These are phyloP conservation scores for Jaapia argillacea DNA, from an alignment of 768 basidiomycete genomes.

Conservation along the genomic window DNA sequence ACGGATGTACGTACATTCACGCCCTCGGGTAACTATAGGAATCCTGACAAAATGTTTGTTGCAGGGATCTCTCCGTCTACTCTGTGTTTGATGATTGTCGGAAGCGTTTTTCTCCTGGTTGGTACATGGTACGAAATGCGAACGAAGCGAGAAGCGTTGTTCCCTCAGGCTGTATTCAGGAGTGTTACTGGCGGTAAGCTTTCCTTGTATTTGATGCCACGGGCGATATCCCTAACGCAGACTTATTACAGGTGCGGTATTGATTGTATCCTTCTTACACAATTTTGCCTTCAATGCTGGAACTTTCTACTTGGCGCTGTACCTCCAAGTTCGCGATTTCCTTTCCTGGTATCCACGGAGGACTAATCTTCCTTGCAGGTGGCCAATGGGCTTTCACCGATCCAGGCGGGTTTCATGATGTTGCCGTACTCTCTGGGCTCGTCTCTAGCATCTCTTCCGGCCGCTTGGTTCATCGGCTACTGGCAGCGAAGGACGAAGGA, in stretches of 20 bases:
- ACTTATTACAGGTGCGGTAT: no score
- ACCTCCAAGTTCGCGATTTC: slow-evolving; percentile 55
- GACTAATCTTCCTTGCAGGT: slow-evolving; percentile 41
- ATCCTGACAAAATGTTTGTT: no score
- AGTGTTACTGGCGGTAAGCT: slow-evolving; percentile 52
- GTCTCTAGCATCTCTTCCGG: slow-evolving; percentile 76
- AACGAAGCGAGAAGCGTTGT: slow-evolving; percentile 61
- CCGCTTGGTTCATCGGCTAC: slow-evolving; percentile 72
- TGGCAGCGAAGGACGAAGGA: slow-evolving; percentile 47
- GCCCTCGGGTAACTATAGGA: no score
- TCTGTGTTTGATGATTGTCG: slow-evolving; percentile 46
- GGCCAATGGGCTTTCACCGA: slow-evolving; percentile 58
- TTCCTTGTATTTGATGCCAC: no score
- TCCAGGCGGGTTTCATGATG: slow-evolving; percentile 64
- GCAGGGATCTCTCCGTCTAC: slow-evolving; percentile 62
- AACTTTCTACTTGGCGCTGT: slow-evolving; percentile 79
- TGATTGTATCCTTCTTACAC: slow-evolving; percentile 68
- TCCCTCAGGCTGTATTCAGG: slow-evolving; percentile 54
- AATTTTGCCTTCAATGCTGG: slow-evolving; percentile 78
- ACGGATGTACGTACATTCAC: slow-evolving; percentile 47
- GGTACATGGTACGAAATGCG: slow-evolving; percentile 61
- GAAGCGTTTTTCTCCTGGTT: slow-evolving; percentile 39
- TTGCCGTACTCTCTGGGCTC: slow-evolving; percentile 82
- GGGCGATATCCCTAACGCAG: no score
- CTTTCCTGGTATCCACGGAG: neutral